phyloP scores from a whole-genome alignment of 2,329 filamentous ascomycete species.

The Cadophora sp. region DNA sequence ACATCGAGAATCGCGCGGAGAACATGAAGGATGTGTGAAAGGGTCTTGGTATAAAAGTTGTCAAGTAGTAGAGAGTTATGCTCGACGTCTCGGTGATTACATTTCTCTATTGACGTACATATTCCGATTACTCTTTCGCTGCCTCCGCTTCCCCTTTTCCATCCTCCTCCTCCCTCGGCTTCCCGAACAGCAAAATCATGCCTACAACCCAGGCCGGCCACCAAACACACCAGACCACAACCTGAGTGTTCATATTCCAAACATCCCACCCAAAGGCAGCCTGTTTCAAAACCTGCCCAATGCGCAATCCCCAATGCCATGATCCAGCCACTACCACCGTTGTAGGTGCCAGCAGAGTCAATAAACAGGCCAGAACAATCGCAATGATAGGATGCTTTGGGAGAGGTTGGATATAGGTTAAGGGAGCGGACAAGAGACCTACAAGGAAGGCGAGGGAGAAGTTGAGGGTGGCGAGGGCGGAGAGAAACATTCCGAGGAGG shows the following conservation, averaged over 20 bases:
- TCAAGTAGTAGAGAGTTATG: no score
- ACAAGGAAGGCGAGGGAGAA: constrained; percentile 90
- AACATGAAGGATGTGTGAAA: not conserved
- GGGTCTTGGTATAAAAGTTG: no score
- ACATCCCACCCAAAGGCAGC: constrained; percentile 90
- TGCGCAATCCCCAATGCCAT: constrained; percentile 52
- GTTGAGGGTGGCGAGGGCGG: constrained; percentile 92
- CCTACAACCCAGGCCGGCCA: constrained; percentile 88
- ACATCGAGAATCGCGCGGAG: not conserved
- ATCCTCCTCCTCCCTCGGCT: constrained; percentile 31
- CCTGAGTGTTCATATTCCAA: constrained; percentile 86
- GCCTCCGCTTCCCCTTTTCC: not conserved
- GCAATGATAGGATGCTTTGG: constrained; percentile 48
- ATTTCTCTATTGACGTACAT: not conserved
- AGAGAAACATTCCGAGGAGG: constrained; percentile 88
- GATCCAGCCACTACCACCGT: constrained; percentile 57
- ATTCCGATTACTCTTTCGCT: not conserved
- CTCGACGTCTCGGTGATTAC: not conserved
- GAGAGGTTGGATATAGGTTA: constrained; percentile 73
- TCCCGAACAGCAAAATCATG: constrained; percentile 59
- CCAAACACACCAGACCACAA: constrained; percentile 95
- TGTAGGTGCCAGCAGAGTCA: constrained; percentile 68
- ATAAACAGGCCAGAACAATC: constrained; percentile 54
- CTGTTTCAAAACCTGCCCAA: constrained; percentile 68
- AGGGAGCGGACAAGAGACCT: constrained; percentile 77